Conservation (phyloP, 768 basidiomycete species). For the Agrocybe praecox region DNA sequence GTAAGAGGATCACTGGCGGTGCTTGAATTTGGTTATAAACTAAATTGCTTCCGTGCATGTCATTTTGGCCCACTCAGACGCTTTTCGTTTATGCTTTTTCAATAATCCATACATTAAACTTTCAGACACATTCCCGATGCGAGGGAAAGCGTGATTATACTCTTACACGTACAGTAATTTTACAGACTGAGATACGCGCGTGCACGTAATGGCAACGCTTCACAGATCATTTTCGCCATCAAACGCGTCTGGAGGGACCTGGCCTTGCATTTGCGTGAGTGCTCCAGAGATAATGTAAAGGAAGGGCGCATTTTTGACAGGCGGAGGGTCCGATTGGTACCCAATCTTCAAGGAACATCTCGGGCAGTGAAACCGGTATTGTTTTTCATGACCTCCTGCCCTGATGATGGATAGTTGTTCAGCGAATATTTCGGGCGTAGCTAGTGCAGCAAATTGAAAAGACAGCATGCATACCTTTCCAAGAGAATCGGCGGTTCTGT, state of each 20-base stretch:
- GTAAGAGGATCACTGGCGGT: neutral
- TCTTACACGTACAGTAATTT: neutral
- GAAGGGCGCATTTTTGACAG: conserved; percentile 75
- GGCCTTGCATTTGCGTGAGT: conserved; percentile 87
- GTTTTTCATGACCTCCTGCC: conserved; percentile 70
- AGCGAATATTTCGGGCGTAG: neutral
- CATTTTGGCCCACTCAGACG: neutral
- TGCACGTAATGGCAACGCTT: neutral
- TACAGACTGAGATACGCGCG: neutral
- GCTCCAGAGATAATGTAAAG: conserved; percentile 82
- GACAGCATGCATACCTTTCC: conserved; percentile 67
- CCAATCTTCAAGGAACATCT: conserved; percentile 68
- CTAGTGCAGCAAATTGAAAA: neutral
- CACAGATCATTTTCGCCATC: conserved; percentile 48
- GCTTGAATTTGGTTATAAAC: conserved; percentile 3
- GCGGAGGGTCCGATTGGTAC: conserved; percentile 80
- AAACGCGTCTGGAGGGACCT: conserved; percentile 84
- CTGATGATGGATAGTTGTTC: conserved; percentile 33
- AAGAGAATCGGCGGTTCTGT: conserved; percentile 70
- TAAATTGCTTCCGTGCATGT: conserved; percentile 6
- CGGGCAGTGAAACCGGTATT: conserved; percentile 71
- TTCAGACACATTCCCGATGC: too few species aligned
- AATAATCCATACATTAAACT: too few species aligned
- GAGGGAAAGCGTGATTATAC: neutral
- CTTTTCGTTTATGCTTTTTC: too few species aligned